Percentiles rank a stretch among this genome's conserved stretches.
Conservation (phyloP, 2,329 filamentous ascomycete species). For the Bipolaris gigantea region DNA sequence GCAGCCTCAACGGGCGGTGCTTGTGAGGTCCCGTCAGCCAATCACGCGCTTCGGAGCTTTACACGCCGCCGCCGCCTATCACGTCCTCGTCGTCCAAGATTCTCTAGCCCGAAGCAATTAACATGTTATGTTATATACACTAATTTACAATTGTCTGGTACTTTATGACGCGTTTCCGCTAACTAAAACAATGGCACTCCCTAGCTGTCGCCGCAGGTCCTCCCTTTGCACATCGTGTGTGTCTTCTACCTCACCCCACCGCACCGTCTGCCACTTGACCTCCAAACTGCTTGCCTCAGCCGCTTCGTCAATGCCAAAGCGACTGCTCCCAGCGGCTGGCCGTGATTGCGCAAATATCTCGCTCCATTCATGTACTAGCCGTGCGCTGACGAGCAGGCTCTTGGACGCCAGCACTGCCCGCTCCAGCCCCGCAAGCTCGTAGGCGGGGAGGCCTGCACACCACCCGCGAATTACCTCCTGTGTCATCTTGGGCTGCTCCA, state of each 20-base stretch:
- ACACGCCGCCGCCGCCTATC: neutral
- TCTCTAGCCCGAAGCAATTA: neutral
- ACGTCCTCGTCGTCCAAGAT: neutral
- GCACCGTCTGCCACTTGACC: slow-evolving; percentile 83
- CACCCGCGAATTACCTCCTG: slow-evolving; percentile 76
- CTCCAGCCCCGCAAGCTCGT: slow-evolving; percentile 86
- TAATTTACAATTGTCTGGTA: neutral
- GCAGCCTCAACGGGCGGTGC: neutral
- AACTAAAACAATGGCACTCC: slow-evolving; percentile 81
- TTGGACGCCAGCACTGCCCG: slow-evolving; percentile 82
- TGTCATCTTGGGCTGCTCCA: slow-evolving; percentile 72
- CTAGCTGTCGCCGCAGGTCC: slow-evolving; percentile 83
- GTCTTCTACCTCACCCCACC: slow-evolving; percentile 97
- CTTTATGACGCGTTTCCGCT: slow-evolving; percentile 40
- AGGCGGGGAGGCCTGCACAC: slow-evolving; percentile 71
- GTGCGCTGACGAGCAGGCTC: slow-evolving; percentile 74
- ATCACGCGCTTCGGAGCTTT: neutral
- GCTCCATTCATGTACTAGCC: slow-evolving; percentile 86
- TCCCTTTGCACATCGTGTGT: slow-evolving; percentile 96
- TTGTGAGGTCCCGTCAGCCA: neutral
- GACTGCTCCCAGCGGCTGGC: slow-evolving; percentile 34
- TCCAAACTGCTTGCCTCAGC: slow-evolving; percentile 77
- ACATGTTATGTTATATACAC: neutral
- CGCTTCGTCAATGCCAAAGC: slow-evolving; percentile 82
- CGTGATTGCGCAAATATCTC: slow-evolving; percentile 64